Base-by-base conservation (phyloP, 2,329 filamentous ascomycete species). In the Cladosporium phlei region DNA sequence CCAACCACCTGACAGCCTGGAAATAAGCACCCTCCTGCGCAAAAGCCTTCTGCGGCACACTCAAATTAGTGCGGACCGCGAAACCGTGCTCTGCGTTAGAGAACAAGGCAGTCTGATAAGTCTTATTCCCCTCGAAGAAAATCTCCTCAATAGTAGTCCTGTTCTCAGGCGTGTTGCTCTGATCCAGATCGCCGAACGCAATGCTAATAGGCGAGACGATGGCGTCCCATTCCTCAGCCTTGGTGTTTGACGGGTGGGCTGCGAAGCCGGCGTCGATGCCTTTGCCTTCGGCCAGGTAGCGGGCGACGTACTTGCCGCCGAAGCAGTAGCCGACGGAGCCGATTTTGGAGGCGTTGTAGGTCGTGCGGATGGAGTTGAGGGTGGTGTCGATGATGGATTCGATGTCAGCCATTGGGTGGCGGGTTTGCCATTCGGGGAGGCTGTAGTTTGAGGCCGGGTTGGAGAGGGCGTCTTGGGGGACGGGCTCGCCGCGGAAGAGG, bases 291-390 rank as follows among this genome's bases (percentile, higher is more conserved):
- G 69, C 68, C 3, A 77, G 74, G 68, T 82, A 81, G 24, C 85
- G 80, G 40, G 76, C 72, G 25, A 87, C 79, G 64, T 86, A 89
- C 78, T 86, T 86, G 46, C 76, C 85, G 28, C 86, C 85, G 55
- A 88, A 86, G 67, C 86, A 89, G 67, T 88, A 88, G 0, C 85
- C 85, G 0, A 82, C 77, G 11, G 73, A 77, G 2, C 78, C 85
- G 27, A 89, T 67, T 53, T 75, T 78, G 62, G 76, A 79, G 35
- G 77, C 57, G 4, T 59, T 59, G 28, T 63, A 68, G 42, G 79
- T 71, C 43, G 73, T 70, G 50, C 76, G 75, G 59, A 85, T 75
- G 38, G 70, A 71, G 24, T 27, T 46, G 32, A 57, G 37, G 6
- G 55, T 44, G 34, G 65, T 61, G n/a, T 67, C 67, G 45, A 79